Percentiles rank a stretch among this genome's conserved stretches.
Conservation (phyloP, 2,329 filamentous ascomycete species). For the Aureobasidium sp. region DNA sequence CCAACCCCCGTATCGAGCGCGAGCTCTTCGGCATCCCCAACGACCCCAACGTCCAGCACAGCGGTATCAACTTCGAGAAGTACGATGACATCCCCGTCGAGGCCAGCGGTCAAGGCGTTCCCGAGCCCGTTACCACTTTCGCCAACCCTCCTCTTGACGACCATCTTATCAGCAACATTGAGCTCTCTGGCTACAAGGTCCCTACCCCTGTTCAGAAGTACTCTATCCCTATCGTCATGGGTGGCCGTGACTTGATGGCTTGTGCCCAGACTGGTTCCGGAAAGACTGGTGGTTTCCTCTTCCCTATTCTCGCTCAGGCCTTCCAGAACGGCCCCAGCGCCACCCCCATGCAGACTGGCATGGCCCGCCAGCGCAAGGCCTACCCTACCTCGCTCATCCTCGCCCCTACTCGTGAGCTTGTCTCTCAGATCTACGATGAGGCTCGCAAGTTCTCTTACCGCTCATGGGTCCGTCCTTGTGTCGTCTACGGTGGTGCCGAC, state of each 20-base stretch:
- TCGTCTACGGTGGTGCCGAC: constrained; percentile 98
- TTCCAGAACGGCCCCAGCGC: constrained; percentile 80
- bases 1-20: constrained; percentile 84
- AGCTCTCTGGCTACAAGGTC: constrained; percentile 86
- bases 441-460: constrained; percentile 97
- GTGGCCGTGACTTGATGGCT: constrained; percentile 96
- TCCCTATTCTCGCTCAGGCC: constrained; percentile 97
- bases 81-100: constrained; percentile 99
- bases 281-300: constrained; percentile 99
- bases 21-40: constrained; percentile 89
- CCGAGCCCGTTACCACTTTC: constrained; percentile 85
- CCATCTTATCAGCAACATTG: constrained; percentile 88
- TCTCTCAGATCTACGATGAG: constrained; percentile 98
- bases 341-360: constrained; percentile 62
- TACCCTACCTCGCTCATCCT: constrained; percentile 94
- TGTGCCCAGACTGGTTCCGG: constrained; percentile 99
- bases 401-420: constrained; percentile 93
- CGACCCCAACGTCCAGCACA: constrained; percentile 91
- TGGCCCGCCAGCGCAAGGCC: constrained; percentile 92
- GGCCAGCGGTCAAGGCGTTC: constrained; percentile 87
- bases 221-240: constrained; percentile 98
- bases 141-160: constrained; percentile 92
- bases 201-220: constrained; percentile 99
- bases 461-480: constrained; percentile 96
- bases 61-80: constrained; percentile 99